These are phyloP conservation scores for Silene conica DNA, from an alignment of 148 eudicot species.

Conservation along the genomic window DNA sequence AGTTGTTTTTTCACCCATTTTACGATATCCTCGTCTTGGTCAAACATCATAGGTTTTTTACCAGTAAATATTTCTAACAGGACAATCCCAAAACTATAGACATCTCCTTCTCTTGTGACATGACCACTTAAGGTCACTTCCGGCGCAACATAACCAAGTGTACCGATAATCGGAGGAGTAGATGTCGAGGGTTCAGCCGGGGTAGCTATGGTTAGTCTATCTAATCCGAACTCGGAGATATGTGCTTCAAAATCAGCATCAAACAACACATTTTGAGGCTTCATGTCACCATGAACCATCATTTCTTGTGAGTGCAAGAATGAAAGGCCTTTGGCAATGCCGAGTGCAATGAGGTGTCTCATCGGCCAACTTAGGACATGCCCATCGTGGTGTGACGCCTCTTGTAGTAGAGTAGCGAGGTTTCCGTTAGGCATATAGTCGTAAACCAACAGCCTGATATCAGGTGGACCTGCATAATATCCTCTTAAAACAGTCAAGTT, in stretches of 20 bases:
- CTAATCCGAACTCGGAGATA: constrained; percentile 65
- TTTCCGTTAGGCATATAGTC: constrained; percentile 91
- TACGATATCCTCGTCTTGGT: constrained; percentile 68
- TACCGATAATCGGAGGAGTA: constrained; percentile 41
- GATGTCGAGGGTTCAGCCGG: constrained; percentile 51
- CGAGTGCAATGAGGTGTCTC: constrained; percentile 71
- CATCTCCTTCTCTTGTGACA: constrained; percentile 53
- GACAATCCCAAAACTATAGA: constrained; percentile 68
- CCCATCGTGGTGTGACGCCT: constrained; percentile 78
- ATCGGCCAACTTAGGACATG: constrained; percentile 82
- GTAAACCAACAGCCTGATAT: constrained; percentile 49
- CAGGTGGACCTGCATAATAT: constrained; percentile 65
- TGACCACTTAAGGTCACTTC: constrained; percentile 44
- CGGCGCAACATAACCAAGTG: constrained; percentile 63
- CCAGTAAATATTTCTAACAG: constrained; percentile 64
- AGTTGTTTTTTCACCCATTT: constrained; percentile 75
- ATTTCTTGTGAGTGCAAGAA: constrained; percentile 47
- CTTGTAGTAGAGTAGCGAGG: constrained; percentile 62
- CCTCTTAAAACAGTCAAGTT: constrained; percentile 75
- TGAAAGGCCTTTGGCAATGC: constrained; percentile 63
- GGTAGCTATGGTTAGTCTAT: constrained; percentile 38
- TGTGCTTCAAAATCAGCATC: constrained; percentile 89
- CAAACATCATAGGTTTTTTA: constrained; percentile 64
- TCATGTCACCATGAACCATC: constrained; percentile 62
- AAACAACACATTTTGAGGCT: constrained; percentile 67